Conservation (phyloP, 371 early-diverging fungal species). For the Rhizopus stolonifer region DNA sequence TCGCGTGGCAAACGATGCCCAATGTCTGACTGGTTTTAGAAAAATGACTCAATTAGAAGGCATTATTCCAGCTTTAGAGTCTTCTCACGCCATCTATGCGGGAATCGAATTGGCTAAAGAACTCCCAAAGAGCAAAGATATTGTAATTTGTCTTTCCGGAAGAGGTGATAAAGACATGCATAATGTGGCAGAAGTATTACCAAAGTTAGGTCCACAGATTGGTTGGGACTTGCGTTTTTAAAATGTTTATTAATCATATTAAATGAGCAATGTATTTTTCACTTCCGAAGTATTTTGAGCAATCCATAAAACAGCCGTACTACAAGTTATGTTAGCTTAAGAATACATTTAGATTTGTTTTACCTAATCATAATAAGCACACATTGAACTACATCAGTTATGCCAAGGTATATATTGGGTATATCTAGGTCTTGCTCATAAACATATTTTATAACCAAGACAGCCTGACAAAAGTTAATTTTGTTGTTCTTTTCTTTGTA, state of each 20-base stretch:
- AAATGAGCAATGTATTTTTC: too few species aligned
- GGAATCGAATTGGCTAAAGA: constrained; percentile 77
- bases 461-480: constrained; percentile 40
- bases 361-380: constrained; percentile 69
- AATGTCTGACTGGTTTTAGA: constrained; percentile 89
- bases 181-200: constrained; percentile 89
- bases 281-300: too few species aligned
- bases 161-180: constrained; percentile 98
- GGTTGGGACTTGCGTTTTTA: constrained; percentile 66
- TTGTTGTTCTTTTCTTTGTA: neutral
- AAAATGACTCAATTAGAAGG: constrained; percentile 86
- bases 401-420: constrained; percentile 61
- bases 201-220: constrained; percentile 86
- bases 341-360: constrained; percentile 1
- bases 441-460: constrained; percentile 68
- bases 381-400: constrained; percentile 63
- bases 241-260: too few species aligned
- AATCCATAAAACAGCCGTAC: too few species aligned
- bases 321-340: too few species aligned
- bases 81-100: constrained; percentile 88
- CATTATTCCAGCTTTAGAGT: constrained; percentile 94
- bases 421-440: constrained; percentile 53
- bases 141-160: constrained; percentile 47
- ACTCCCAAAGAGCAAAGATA: constrained; percentile 26
- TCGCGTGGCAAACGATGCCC: constrained; percentile 78